A percentile compares a stretch with the other conserved stretches of the same genome.
Evolutionary conservation across 176 grass and related monocot genomes (phyloP).

Genomic region (Chloris gayana): DNA sequence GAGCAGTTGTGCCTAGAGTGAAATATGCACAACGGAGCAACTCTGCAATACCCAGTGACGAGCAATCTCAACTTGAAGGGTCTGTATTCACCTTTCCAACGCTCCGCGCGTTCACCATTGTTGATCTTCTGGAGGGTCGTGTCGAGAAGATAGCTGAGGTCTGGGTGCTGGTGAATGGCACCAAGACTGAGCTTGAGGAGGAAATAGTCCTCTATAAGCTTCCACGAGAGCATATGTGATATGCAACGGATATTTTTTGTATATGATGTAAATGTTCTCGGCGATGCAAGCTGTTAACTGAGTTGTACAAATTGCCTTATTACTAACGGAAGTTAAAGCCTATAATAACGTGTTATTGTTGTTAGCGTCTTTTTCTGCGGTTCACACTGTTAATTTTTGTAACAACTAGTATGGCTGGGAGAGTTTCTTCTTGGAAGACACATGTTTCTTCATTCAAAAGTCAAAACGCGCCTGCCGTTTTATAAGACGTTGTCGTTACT

Average conservation of each 20-base stretch:
- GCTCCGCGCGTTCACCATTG: conserved; percentile 57
- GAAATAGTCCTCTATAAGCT: conserved; percentile 64
- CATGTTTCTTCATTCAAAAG: background rate
- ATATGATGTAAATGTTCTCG: conserved; percentile 25
- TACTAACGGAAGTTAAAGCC: background rate
- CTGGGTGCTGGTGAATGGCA: conserved; percentile 64
- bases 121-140: conserved; percentile 54
- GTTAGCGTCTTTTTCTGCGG: background rate
- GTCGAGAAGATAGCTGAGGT: conserved; percentile 78
- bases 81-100: conserved; percentile 26
- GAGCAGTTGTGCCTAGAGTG: conserved; percentile 87
- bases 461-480: conserved; percentile 19
- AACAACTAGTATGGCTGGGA: background rate
- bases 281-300: conserved; percentile 14
- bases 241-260: background rate
- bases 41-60: background rate
- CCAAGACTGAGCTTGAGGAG: conserved; percentile 55
- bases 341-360: background rate
- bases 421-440: background rate
- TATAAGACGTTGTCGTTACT: background rate
- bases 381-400: background rate
- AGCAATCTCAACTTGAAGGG: conserved; percentile 42
- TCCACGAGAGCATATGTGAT: conserved; percentile 42
- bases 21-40: conserved; percentile 28
- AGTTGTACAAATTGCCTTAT: background rate